Evolutionary conservation across 768 basidiomycete species (phyloP).

Genomic region (Amylocystis lapponica): DNA sequence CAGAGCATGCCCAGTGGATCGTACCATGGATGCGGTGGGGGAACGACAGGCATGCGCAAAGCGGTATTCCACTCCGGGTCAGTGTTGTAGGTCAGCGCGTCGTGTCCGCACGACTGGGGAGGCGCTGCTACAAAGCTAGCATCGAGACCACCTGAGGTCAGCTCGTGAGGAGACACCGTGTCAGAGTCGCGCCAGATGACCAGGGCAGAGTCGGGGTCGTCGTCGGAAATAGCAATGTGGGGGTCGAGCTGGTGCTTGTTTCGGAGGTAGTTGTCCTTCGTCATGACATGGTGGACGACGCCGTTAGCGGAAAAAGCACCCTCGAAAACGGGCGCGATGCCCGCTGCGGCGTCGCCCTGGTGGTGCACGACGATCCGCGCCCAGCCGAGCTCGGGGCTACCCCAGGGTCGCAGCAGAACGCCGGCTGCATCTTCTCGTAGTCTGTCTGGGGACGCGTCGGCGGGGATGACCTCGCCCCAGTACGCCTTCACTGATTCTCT

Average conservation of each 20-base stretch:
- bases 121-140: conserved; percentile 11
- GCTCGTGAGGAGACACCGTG: conserved; percentile 49
- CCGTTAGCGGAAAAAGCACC: conserved; percentile 72
- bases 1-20: conserved; percentile 32
- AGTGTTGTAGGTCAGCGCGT: conserved; percentile 60
- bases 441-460: conserved; percentile 44
- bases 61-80: conserved; percentile 50
- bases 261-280: conserved; percentile 63
- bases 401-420: conserved; percentile 38
- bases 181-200: conserved; percentile 78
- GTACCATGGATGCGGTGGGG: conserved; percentile 35
- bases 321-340: conserved; percentile 57
- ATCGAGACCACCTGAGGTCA: conserved; percentile 25
- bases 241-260: conserved; percentile 55
- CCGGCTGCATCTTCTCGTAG: conserved; percentile 62
- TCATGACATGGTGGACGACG: conserved; percentile 63
- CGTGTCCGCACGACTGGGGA: conserved; percentile 60
- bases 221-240: conserved; percentile 32
- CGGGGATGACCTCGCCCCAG: conserved; percentile 67
- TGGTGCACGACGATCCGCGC: conserved; percentile 73
- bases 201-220: conserved; percentile 43
- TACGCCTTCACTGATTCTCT: conserved; percentile 63
- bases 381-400: conserved; percentile 55
- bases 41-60: conserved; percentile 28
- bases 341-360: conserved; percentile 42